phyloP scores from a whole-genome alignment of 805 yeast species.

The Starmerella sirachaensis region DNA sequence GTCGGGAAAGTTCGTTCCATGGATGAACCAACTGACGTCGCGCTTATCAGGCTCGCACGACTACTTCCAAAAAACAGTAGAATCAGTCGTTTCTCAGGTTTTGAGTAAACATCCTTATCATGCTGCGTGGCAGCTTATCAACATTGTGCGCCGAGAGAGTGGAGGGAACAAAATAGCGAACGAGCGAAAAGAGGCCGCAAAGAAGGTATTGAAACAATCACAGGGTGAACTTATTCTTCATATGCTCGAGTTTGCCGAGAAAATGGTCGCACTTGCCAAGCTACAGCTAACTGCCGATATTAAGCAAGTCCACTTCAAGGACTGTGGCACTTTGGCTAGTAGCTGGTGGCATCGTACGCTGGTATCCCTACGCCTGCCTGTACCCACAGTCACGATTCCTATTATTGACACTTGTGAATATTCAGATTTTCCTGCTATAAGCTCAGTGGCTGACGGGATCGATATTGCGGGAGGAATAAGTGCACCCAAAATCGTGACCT shows the following conservation, averaged over 20 bases:
- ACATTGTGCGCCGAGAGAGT: slow-evolving; percentile 2
- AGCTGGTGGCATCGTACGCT: slow-evolving; percentile 47
- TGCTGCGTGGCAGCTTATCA: slow-evolving; percentile 14
- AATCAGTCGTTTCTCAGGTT: slow-evolving; percentile 2
- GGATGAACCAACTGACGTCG: slow-evolving; percentile 76
- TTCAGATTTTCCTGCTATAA: slow-evolving; percentile 37
- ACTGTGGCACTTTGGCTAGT: slow-evolving; percentile 26
- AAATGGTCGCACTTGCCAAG: background rate
- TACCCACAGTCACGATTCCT: slow-evolving; percentile 47
- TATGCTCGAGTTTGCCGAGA: slow-evolving; percentile 2
- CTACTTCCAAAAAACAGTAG: slow-evolving; percentile 45
- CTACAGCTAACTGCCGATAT: background rate
- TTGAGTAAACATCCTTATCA: slow-evolving; percentile 15
- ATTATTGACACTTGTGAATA: slow-evolving; percentile 38
- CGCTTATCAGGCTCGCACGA: slow-evolving; percentile 42
- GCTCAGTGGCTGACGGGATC: slow-evolving; percentile 36
- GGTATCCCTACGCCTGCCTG: slow-evolving; percentile 41
- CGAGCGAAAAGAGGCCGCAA: slow-evolving; percentile 5
- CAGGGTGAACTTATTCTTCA: background rate
- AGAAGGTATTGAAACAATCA: background rate
- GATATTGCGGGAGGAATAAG: slow-evolving; percentile 78
- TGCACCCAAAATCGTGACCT: slow-evolving; percentile 64
- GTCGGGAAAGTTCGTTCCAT: slow-evolving; percentile 51
- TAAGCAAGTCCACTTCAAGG: background rate
- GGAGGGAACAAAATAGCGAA: background rate